These are phyloP conservation scores for Erysimum cheiri DNA, from an alignment of 441 rosid species.

Conservation along the genomic window DNA sequence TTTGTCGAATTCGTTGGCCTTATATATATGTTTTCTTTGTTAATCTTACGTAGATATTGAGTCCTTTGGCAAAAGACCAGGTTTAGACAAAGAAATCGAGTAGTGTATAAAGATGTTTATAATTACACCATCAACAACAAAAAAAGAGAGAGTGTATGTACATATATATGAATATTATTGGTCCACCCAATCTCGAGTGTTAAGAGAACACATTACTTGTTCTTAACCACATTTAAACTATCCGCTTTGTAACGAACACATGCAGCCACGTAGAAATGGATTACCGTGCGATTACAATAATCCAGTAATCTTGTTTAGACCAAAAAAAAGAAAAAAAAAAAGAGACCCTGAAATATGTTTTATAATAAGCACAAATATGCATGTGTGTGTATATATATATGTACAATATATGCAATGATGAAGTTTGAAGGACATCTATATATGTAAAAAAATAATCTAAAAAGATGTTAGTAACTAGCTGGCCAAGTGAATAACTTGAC, in stretches of 20 bases:
- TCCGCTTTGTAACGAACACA: not conserved
- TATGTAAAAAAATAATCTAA: not conserved
- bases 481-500: conserved; percentile 25
- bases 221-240: not conserved
- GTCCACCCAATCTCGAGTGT: not conserved
- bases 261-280: conserved; percentile 1
- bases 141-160: not conserved
- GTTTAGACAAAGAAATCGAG: not conserved
- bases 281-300: not conserved
- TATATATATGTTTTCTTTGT: not conserved
- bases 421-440: conserved; percentile 4
- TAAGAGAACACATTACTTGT: conserved; percentile 1
- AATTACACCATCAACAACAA: not conserved
- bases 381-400: not conserved
- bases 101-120: not conserved
- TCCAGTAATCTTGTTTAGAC: not conserved
- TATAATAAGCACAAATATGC: not conserved
- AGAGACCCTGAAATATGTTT: not conserved
- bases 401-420: conserved; percentile 8
- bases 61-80: not conserved
- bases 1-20: not conserved
- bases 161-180: not conserved
- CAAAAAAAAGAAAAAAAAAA: not conserved
- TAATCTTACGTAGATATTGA: not conserved
- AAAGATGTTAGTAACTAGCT: conserved; percentile 9